Evolutionary conservation across 163 green algal genomes (phyloP).

Genomic region (Coccomyxa subellipsoidea): DNA sequence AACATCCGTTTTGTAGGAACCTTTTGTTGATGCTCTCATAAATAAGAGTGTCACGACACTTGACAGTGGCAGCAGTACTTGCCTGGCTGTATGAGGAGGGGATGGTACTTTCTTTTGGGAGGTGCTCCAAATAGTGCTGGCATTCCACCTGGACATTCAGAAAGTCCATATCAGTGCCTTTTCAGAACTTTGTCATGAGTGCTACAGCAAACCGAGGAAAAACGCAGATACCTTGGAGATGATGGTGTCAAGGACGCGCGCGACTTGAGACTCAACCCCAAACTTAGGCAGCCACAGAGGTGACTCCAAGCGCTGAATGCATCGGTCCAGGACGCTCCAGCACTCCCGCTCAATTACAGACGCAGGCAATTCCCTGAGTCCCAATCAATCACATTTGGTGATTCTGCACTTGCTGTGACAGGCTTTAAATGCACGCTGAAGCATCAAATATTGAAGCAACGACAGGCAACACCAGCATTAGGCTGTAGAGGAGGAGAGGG

Average conservation of each 20-base stretch:
- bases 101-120: neutral
- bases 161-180: neutral
- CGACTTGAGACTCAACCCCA: neutral
- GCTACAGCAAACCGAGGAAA: neutral
- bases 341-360: neutral
- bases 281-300: neutral
- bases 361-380: neutral
- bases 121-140: neutral
- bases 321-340: conserved; percentile 2
- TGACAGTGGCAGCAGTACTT: no score
- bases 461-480: no score
- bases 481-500: no score
- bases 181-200: neutral
- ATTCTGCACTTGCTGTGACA: neutral
- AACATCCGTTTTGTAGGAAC: no score
- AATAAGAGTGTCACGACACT: neutral
- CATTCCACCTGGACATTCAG: neutral
- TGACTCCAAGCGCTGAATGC: neutral
- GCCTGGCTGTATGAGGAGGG: neutral
- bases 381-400: neutral
- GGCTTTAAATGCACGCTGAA: neutral
- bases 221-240: neutral
- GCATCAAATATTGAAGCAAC: neutral
- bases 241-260: neutral
- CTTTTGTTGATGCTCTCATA: neutral